Conservation (phyloP, 306 rosid species). For the Cicer cuneatum region DNA sequence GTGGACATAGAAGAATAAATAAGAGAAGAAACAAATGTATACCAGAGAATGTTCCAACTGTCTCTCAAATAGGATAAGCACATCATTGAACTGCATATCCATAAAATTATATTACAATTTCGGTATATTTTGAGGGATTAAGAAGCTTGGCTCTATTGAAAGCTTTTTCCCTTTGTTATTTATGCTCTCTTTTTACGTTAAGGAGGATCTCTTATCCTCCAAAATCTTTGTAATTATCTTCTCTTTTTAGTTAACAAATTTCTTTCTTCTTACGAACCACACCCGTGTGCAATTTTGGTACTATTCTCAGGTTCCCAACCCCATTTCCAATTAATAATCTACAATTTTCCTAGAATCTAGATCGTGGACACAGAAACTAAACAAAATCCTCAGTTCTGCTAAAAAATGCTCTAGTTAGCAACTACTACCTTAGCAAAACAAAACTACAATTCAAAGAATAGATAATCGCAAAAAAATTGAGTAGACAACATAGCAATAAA, state of each 20-base stretch:
- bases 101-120: conserved; percentile 16
- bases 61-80: conserved; percentile 6
- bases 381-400: conserved; percentile 1
- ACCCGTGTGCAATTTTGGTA: neutral
- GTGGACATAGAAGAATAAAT: conserved; percentile 18
- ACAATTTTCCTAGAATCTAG: conserved; percentile 18
- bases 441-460: conserved; percentile 3
- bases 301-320: conserved; percentile 25
- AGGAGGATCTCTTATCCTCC: conserved; percentile 16
- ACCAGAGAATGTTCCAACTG: conserved; percentile 12
- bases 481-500: conserved; percentile 11
- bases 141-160: conserved; percentile 11
- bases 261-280: conserved; percentile 1
- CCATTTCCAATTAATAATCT: conserved; percentile 22
- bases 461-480: conserved; percentile 16
- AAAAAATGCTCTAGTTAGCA: conserved; percentile 11
- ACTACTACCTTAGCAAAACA: conserved; percentile 16
- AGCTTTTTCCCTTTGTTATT: conserved; percentile 4
- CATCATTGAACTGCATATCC: conserved; percentile 22
- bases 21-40: conserved; percentile 18
- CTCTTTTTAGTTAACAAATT: conserved; percentile 10
- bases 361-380: conserved; percentile 19
- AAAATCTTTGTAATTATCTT: conserved; percentile 30
- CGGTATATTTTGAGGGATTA: conserved; percentile 1
- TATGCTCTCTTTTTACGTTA: conserved; percentile 21